Conservation (phyloP, 768 basidiomycete species). For the Tricholoma matsutake region DNA sequence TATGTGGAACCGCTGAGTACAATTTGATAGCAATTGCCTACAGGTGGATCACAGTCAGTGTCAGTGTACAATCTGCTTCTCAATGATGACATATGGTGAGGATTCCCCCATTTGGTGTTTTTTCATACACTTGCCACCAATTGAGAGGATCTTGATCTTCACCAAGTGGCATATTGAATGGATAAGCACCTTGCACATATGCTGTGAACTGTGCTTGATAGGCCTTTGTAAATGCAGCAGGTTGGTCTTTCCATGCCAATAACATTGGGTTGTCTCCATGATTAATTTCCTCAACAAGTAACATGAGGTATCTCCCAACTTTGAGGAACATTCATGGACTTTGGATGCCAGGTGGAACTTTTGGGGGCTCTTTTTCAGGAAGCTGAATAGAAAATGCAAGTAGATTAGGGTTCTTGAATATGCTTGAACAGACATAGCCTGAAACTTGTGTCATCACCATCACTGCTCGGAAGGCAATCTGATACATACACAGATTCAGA, state of each 20-base stretch:
- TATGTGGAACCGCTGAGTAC: constrained; percentile 29
- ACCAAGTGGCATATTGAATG: constrained; percentile 20
- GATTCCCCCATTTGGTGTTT: constrained; percentile 19
- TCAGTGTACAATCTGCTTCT: not conserved
- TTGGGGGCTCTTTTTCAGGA: constrained; percentile 13
- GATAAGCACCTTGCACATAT: constrained; percentile 23
- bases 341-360: constrained; percentile 19
- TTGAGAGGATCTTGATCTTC: constrained; percentile 16
- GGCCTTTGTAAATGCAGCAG: constrained; percentile 10
- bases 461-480: not conserved
- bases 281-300: constrained; percentile 19
- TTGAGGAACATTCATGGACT: constrained; percentile 24
- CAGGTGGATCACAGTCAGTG: constrained; percentile 9
- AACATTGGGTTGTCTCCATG: constrained; percentile 17
- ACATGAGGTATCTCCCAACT: constrained; percentile 16
- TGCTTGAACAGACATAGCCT: too few relatives aligned
- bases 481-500: constrained; percentile 27
- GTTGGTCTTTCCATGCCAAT: constrained; percentile 14
- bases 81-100: constrained; percentile 21
- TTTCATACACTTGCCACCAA: constrained; percentile 22
- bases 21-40: constrained; percentile 33
- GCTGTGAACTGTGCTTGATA: constrained; percentile 24
- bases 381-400: constrained; percentile 21
- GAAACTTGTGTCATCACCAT: not conserved
- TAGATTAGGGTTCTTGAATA: constrained; percentile 19